phyloP scores from a whole-genome alignment of 2,329 filamentous ascomycete genomes.

The Cladosporium sp. region DNA sequence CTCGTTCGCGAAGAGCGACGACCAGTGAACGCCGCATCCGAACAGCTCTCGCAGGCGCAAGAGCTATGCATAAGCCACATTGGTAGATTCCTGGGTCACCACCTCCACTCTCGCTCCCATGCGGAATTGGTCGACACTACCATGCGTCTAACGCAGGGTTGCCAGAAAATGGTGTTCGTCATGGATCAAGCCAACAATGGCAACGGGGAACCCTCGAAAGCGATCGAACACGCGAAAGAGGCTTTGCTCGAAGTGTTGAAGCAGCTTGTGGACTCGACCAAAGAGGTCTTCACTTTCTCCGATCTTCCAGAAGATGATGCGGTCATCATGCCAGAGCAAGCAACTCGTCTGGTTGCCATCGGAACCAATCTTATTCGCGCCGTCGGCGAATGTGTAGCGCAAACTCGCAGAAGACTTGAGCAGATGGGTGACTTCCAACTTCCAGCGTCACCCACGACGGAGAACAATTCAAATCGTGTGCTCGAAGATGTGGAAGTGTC shows the following conservation, averaged over 20 bases:
- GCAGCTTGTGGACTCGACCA: constrained; percentile 74
- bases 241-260: constrained; percentile 76
- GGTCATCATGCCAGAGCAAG: constrained; percentile 63
- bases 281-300: constrained; percentile 68
- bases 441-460: neutral
- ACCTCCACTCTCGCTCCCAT: constrained; percentile 87
- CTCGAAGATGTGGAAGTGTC: neutral
- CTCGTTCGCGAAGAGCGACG: constrained; percentile 20
- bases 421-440: constrained; percentile 51
- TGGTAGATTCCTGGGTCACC: constrained; percentile 88
- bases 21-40: constrained; percentile 70
- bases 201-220: constrained; percentile 63
- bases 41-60: constrained; percentile 73
- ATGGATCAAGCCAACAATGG: constrained; percentile 79
- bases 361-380: constrained; percentile 56
- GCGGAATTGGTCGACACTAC: constrained; percentile 78
- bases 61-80: constrained; percentile 87
- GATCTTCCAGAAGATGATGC: constrained; percentile 68
- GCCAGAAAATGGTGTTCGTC: constrained; percentile 71
- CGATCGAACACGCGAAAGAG: constrained; percentile 64
- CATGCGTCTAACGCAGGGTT: constrained; percentile 76
- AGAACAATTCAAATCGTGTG: neutral
- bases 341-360: constrained; percentile 24
- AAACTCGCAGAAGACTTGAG: constrained; percentile 80
- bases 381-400: constrained; percentile 85